Conservation (phyloP, 805 yeast species). For the Sugiyamaella floridensis region DNA sequence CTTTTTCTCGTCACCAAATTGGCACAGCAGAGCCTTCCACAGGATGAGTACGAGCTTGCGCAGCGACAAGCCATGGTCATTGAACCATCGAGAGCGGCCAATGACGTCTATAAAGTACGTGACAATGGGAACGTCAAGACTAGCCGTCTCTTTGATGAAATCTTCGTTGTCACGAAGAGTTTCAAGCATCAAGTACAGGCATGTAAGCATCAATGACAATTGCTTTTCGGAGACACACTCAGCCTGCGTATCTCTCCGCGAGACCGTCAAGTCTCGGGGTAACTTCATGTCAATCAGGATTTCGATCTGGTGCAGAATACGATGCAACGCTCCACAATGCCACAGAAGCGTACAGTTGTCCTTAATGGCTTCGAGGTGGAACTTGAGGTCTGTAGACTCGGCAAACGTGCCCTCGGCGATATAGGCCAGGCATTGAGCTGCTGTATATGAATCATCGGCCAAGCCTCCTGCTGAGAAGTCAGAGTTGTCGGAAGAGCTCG, state of each 20-base stretch:
- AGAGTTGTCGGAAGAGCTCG: not conserved
- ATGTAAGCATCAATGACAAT: conserved; percentile 3
- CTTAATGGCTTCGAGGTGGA: conserved; percentile 24
- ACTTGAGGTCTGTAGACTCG: conserved; percentile 15
- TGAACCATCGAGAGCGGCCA: conserved; percentile 61
- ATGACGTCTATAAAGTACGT: conserved; percentile 41
- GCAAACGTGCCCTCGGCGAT: conserved; percentile 30
- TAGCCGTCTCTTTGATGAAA: conserved; percentile 17
- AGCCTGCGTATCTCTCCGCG: not conserved
- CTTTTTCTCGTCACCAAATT: conserved; percentile 51
- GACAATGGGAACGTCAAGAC: conserved; percentile 35
- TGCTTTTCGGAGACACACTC: not conserved
- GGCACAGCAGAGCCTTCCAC: conserved; percentile 44
- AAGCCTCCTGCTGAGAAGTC: not conserved
- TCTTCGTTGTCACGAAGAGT: conserved; percentile 8
- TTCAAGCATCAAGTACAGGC: conserved; percentile 17
- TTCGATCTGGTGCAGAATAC: conserved; percentile 2
- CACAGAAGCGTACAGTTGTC: conserved; percentile 23
- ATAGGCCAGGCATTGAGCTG: conserved; percentile 20
- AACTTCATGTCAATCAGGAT: not conserved
- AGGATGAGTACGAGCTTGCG: conserved; percentile 44
- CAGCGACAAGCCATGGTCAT: conserved; percentile 17
- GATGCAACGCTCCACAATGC: conserved; percentile 9
- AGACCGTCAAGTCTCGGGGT: not conserved
- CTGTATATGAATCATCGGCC: not conserved